These are phyloP conservation scores for Plantago coronopus DNA, from an alignment of 305 asterid species.

Conservation along the genomic window DNA sequence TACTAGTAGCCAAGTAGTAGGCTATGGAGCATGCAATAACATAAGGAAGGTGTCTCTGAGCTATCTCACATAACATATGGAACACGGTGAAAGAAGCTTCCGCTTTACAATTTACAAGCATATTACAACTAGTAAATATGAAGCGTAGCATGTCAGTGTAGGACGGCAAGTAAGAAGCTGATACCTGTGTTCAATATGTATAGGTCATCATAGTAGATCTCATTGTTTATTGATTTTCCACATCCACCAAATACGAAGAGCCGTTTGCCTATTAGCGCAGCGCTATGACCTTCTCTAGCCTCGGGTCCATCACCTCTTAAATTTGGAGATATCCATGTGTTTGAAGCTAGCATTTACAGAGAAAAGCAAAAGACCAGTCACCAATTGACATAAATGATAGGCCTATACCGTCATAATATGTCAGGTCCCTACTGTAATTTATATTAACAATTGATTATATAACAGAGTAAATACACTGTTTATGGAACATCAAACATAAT, in stretches of 20 bases:
- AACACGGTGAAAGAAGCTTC: background rate
- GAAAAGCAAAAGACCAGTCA: background rate
- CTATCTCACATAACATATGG: no score
- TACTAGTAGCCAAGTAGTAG: no score
- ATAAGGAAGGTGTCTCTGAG: no score
- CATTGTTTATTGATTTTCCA: slow-evolving; percentile 62
- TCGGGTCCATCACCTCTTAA: slow-evolving; percentile 89
- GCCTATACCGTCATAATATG: no score
- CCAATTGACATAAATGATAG: no score
- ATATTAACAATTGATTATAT: no score
- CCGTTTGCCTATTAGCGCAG: slow-evolving; percentile 86
- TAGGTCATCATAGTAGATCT: slow-evolving; percentile 83
- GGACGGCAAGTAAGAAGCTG: slow-evolving; percentile 13
- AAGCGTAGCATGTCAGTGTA: background rate
- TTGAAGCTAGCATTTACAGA: slow-evolving; percentile 48
- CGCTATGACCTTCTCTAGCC: slow-evolving; percentile 97
- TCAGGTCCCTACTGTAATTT: no score
- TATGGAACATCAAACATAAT: slow-evolving; percentile 1
- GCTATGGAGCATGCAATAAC: no score
- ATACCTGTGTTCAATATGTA: slow-evolving; percentile 85
- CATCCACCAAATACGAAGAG: slow-evolving; percentile 96
- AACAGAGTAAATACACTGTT: background rate
- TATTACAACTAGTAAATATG: background rate
- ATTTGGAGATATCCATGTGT: slow-evolving; percentile 73
- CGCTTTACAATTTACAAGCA: background rate